These are phyloP conservation scores for Ilex paraguariensis DNA, from an alignment of 305 asterid species.

Conservation along the genomic window DNA sequence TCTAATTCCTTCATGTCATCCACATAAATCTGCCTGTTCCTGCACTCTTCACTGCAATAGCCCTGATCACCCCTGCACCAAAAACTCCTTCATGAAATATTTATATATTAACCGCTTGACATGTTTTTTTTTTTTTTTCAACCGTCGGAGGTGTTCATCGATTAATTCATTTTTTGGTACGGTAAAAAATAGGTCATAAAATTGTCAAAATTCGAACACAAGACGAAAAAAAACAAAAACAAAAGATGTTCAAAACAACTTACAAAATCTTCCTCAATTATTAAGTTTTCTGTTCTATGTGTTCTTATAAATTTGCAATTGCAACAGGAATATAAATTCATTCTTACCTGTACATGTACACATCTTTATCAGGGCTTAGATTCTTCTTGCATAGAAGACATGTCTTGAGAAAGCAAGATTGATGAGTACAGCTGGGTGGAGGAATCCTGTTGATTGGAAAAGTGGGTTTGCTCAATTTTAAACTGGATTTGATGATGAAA, in stretches of 20 bases:
- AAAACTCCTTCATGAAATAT: neutral
- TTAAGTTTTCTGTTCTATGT: neutral
- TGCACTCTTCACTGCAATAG: slow-evolving; percentile 27
- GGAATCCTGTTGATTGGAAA: slow-evolving; percentile 3
- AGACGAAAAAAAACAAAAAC: too few species aligned
- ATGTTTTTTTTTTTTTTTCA: too few species aligned
- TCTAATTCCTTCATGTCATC: slow-evolving; percentile 29
- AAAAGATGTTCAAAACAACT: too few species aligned
- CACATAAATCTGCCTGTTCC: slow-evolving; percentile 25
- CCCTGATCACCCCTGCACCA: slow-evolving; percentile 31
- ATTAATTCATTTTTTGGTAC: too few species aligned
- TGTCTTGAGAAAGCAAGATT: slow-evolving; percentile 20
- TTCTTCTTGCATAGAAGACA: slow-evolving; percentile 25
- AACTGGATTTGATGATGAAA: slow-evolving; percentile 16
- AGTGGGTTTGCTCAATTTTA: slow-evolving; percentile 14
- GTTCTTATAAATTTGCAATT: neutral
- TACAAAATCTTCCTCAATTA: too few species aligned
- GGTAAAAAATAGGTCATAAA: too few species aligned
- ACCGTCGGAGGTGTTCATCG: too few species aligned
- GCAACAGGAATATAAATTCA: too few species aligned
- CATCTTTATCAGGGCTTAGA: slow-evolving; percentile 23
- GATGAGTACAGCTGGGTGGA: neutral
- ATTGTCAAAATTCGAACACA: too few species aligned
- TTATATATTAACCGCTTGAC: too few species aligned
- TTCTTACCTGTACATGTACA: slow-evolving; percentile 29